A percentile compares a stretch with the other conserved stretches of the same genome.
Evolutionary conservation across 2,329 filamentous ascomycete genomes (phyloP).

Genomic region (Trichoderma hamatum): DNA sequence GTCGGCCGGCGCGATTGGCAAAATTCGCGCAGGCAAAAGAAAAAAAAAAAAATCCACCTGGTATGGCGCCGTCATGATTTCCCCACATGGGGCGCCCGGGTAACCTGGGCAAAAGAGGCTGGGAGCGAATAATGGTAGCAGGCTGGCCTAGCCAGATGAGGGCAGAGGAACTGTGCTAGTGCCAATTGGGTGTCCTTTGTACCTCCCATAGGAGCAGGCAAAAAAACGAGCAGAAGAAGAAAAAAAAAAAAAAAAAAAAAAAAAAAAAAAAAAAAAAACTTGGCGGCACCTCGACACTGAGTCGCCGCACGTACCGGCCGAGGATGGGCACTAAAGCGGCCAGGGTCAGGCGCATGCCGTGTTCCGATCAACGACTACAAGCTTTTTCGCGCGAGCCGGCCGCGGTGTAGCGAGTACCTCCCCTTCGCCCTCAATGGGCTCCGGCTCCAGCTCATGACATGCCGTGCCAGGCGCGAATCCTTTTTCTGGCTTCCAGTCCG

Average conservation of each 20-base stretch:
- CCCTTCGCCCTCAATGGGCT: neutral
- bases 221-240: no score
- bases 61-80: slow-evolving; percentile 18
- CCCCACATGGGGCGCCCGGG: slow-evolving; percentile 27
- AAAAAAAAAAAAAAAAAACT: slow-evolving; percentile 9
- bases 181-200: neutral
- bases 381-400: slow-evolving; percentile 2
- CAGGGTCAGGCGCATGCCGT: slow-evolving; percentile 27
- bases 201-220: no score
- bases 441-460: neutral
- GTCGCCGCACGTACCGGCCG: slow-evolving; percentile 27
- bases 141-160: neutral
- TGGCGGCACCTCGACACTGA: neutral
- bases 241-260: neutral
- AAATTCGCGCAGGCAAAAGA: slow-evolving; percentile 29
- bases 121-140: slow-evolving; percentile 5
- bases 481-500: slow-evolving; percentile 12
- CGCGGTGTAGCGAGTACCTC: slow-evolving; percentile 13
- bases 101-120: slow-evolving; percentile 16
- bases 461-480: slow-evolving; percentile 17
- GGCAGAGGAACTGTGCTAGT: neutral
- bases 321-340: slow-evolving; percentile 13
- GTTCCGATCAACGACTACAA: slow-evolving; percentile 27
- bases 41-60: neutral
- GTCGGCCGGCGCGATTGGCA: slow-evolving; percentile 16